Percentiles rank a stretch among this genome's conserved stretches.
phyloP scores from a whole-genome alignment of 164 flowering plant species.

The Sextonia rubra region DNA sequence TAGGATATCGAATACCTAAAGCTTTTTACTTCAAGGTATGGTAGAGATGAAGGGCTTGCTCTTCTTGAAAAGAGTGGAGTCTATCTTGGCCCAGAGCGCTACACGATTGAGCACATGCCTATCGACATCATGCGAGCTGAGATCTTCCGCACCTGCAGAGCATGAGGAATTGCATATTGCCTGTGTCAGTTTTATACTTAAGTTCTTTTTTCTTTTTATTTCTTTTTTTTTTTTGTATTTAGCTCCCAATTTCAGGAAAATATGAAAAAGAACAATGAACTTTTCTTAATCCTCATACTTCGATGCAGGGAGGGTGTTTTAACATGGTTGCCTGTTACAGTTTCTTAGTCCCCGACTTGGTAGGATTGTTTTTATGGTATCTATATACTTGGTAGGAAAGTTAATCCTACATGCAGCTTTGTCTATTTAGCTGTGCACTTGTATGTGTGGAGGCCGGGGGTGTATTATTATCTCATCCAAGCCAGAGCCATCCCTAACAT shows the following conservation, averaged over 20 bases:
- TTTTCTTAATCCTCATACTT: too few species aligned
- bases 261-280: background rate
- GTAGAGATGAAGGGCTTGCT: conserved; percentile 62
- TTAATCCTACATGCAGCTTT: too few species aligned
- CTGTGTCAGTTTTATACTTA: background rate
- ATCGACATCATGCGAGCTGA: conserved; percentile 86
- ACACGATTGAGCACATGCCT: conserved; percentile 79
- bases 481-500: too few species aligned
- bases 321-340: too few species aligned
- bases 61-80: conserved; percentile 84
- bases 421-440: too few species aligned
- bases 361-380: too few species aligned
- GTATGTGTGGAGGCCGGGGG: too few species aligned
- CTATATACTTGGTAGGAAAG: too few species aligned
- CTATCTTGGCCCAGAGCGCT: conserved; percentile 84
- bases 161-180: conserved; percentile 17
- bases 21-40: conserved; percentile 76
- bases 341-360: too few species aligned
- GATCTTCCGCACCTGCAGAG: conserved; percentile 62
- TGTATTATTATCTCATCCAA: too few species aligned
- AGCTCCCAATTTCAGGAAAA: background rate
- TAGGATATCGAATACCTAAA: conserved; percentile 88
- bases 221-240: background rate
- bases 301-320: background rate
- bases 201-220: background rate